Evolutionary conservation across 495 filamentous ascomycete species (phyloP), one percentile per base, ranked within the genome.

Genomic region (Cryomyces minteri): DNA sequence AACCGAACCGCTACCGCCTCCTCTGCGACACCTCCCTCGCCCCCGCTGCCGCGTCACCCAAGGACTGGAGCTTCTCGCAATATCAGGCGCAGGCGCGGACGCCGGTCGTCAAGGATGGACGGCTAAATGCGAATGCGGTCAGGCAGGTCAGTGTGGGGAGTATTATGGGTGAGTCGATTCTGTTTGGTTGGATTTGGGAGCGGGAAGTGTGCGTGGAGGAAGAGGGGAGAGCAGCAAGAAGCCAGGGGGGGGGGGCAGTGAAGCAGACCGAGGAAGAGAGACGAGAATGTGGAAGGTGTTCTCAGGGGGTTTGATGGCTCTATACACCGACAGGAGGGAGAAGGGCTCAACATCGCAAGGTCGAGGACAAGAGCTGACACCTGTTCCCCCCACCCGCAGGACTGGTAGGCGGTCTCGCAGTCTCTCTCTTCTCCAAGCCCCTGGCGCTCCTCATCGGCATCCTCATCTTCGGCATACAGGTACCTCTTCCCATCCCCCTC

Each of bases 371-470:
- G 18, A 25, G 18, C 18, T 25, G 18, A 25, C 18, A 25, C 18
- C 18, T 25, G 18, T 25, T 25, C 18, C 18, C 34, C 34, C 5
- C 39, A 42, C 32, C 28, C 10, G 28, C 47, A 78, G 77, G 84
- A 4, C 66, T 93, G 43, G 56, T 80, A 34, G 72, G 70, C 0
- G 85, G 85, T 4, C 56, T 88, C 14, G 67, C 80, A 5, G 68
- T 93, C 44, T 70, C 74, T 52, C 70, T 80, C 37, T 88, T 93
- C 60, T 87, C 81, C 39, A 73, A 71, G 54, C 77, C 75, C 4
- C 58, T 93, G 52, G 80, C 82, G 6, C 57, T 88, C 32, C 54
- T 93, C 32, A 56, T 87, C 8, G 83, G 85, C 0, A 62, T 90
- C 45, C 64, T 76, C 5, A 68, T 88, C 47, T 71, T 88, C 28